Evolutionary conservation across 257 asterid species (phyloP), one percentile per base, ranked within the genome.

Genomic region (Solanum verrucosum): DNA sequence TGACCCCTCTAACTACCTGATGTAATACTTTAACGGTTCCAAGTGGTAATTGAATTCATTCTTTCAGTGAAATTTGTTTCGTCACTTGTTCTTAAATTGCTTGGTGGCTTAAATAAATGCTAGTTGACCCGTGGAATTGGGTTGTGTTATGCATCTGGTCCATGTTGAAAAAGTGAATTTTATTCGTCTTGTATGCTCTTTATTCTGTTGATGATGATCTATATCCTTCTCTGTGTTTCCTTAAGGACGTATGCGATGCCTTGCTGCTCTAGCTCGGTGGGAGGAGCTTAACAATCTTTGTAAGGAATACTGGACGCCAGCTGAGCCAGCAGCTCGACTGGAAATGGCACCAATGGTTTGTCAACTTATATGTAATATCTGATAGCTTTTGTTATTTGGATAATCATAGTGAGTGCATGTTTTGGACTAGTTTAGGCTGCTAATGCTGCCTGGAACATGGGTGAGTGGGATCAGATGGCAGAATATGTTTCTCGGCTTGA

Each of bases 391-490:
- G 15, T 81, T 29, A 38, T 49, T 81, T 81, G 7, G 42, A 49
- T 49, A 49, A 46, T 81, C 85, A 46, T 81, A 81, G 29, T 49
- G 85, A 81, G 18, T 81, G 85, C 70, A 49, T 46, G 85, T 88
- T 34, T 81, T 86, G 85, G 38, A 35, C 77, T 89, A 81, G 31
- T 89, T 86, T 90, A 97, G 99, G 99, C 99, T 93, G 99, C 99
- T 87, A 88, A 5, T 87, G 98, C 99, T 94, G 99, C 99, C 89
- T 97, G 99, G 99, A 96, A 97, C 96, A 97, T 97, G 99, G 98
- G 99, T 72, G 99, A 97, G 90, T 97, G 99, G 99, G 99, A 97
- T 91, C 99, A 97, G 93, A 97, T 97, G 99, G 93, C 98, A 63
- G 99, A 97, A 40, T 97, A 97, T 93, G 99, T 97, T 92, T 94